These are phyloP conservation scores for Tetrapisispora iriomotensis DNA, from an alignment of 805 yeast genomes.

Conservation along the genomic window DNA sequence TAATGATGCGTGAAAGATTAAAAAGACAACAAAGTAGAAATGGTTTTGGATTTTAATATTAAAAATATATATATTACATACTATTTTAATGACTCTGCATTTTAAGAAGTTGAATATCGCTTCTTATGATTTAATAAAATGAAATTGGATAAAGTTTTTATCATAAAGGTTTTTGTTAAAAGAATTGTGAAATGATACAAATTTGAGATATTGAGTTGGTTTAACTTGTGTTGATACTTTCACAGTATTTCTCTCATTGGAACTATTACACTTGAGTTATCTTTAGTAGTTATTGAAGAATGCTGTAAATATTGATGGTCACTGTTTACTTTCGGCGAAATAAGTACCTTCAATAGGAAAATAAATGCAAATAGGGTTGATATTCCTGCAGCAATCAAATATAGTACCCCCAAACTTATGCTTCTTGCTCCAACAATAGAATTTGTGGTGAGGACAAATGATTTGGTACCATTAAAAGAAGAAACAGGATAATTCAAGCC, in stretches of 20 bases:
- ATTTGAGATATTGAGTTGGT: background rate
- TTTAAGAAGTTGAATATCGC: background rate
- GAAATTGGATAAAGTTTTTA: too few species aligned
- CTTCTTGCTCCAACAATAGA: constrained; percentile 83
- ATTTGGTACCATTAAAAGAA: constrained; percentile 77
- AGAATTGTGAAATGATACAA: too few species aligned
- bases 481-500: constrained; percentile 74
- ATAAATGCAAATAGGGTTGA: constrained; percentile 59
- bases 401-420: constrained; percentile 73
- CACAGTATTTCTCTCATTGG: constrained; percentile 18
- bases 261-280: background rate
- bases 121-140: background rate
- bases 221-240: background rate
- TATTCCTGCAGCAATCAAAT: constrained; percentile 74
- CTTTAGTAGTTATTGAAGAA: background rate
- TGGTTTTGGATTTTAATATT: background rate
- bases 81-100: background rate
- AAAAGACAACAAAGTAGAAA: constrained; percentile 13
- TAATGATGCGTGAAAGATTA: constrained; percentile 25
- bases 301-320: constrained; percentile 56
- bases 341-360: constrained; percentile 69
- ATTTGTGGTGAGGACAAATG: constrained; percentile 70
- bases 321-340: constrained; percentile 71
- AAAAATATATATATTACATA: background rate
- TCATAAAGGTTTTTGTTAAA: too few species aligned